Evolutionary conservation across 2,329 filamentous ascomycete genomes (phyloP), one percentile per base, ranked within the genome.

Genomic region (Amesomyces nigricolor): DNA sequence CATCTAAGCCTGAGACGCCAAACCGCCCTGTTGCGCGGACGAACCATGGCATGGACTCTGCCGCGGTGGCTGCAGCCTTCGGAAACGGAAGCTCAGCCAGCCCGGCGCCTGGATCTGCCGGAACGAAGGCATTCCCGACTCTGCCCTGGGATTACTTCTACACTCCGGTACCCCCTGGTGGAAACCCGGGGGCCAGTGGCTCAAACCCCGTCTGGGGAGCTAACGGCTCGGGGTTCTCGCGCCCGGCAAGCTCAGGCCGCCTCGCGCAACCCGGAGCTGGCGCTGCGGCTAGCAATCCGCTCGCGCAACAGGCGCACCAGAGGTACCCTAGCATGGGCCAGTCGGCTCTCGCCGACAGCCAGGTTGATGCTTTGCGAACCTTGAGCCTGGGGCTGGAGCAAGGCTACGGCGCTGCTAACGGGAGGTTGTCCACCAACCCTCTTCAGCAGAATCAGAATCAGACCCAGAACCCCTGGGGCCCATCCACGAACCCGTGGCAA

Each of bases 21-120:
- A 65, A 62, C 60, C 46, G 59, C 11, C 38, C 32, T 29, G 9
- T 16, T 43, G 47, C 45, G 3, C 56, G 51, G 8, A 66, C 6
- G 75, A 79, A 39, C 71, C 76, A 81, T 58, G 80, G 77, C 14
- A 80, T 82, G 78, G 74, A 78, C 62, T 77, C 75, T 9, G 65
- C 70, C 2, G 78, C 75, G 7, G 75, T 78, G 26, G 75, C 78
- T 47, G 78, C 79, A 16, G 61, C 79, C 2, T 79, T 81, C 59
- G 75, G 71, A 47, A 42, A 62, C 73, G 42, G 67, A 65, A 13
- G 64, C 17, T 54, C 71, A 7, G 69, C 66, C 43, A 71, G 67
- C 56, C 67, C 68, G 2, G 64, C 45, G 26, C 61, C 59, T 6
- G 63, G 66, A 47, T 70, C 72, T 46, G 62, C 71, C 44, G 65